Conservation (phyloP, 352 stramenopile species). For the Globisporangium rhizosaccharum region DNA sequence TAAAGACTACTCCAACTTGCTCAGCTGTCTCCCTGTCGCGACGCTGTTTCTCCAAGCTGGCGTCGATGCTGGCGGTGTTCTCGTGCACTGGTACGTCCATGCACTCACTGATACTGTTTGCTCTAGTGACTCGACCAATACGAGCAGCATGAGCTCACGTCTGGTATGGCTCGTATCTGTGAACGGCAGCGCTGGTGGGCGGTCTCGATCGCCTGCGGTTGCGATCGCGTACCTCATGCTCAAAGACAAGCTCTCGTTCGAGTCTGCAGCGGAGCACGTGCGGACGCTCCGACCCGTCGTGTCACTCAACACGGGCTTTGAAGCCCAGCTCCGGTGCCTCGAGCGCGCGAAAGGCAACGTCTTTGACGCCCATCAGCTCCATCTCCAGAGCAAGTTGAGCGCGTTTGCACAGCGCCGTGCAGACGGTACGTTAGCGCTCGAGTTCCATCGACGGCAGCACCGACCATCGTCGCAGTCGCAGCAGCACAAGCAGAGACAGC, state of each 20-base stretch:
- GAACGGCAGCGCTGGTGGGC: slow-evolving; percentile 46
- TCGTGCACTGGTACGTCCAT: slow-evolving; percentile 69
- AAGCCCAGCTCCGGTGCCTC: slow-evolving; percentile 76
- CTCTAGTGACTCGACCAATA: neutral
- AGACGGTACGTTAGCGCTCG: slow-evolving; percentile 18
- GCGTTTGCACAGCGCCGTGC: slow-evolving; percentile 32
- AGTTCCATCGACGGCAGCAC: slow-evolving; percentile 21
- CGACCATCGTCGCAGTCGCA: neutral
- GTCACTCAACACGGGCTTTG: slow-evolving; percentile 78
- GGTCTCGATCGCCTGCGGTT: slow-evolving; percentile 79
- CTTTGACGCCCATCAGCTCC: slow-evolving; percentile 70
- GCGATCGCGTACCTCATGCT: slow-evolving; percentile 80
- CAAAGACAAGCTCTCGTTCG: slow-evolving; percentile 46
- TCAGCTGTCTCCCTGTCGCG: slow-evolving; percentile 76
- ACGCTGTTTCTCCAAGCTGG: slow-evolving; percentile 79
- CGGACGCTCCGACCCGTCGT: slow-evolving; percentile 56
- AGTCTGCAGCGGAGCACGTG: slow-evolving; percentile 43
- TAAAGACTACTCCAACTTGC: slow-evolving; percentile 86
- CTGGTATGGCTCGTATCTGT: neutral
- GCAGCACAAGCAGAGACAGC: slow-evolving; percentile 13
- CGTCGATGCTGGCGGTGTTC: slow-evolving; percentile 52
- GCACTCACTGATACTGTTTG: neutral
- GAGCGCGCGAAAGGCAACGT: slow-evolving; percentile 63
- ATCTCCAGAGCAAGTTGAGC: slow-evolving; percentile 41
- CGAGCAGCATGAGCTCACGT: too few relatives aligned